phyloP scores from a whole-genome alignment of 495 filamentous ascomycete species.

The Oidiodendron maius region DNA sequence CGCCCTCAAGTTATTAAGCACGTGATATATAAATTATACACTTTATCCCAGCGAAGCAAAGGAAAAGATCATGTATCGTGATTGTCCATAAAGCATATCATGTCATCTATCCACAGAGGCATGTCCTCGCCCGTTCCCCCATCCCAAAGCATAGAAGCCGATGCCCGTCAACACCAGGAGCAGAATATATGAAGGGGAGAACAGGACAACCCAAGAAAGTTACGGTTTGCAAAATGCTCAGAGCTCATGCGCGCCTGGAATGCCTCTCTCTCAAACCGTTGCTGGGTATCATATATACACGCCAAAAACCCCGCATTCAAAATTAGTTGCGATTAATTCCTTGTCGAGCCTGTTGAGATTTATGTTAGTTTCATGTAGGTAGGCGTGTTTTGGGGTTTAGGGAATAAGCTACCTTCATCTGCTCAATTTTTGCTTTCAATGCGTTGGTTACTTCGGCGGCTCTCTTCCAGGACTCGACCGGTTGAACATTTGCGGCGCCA shows the following conservation, averaged over 20 bases:
- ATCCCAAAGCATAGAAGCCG: too few relatives aligned
- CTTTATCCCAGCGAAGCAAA: too few relatives aligned
- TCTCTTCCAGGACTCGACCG: conserved; percentile 90
- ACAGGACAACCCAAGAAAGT: not conserved
- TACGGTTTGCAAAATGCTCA: not conserved
- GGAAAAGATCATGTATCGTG: too few relatives aligned
- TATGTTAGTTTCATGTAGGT: too few relatives aligned
- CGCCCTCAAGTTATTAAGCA: too few relatives aligned
- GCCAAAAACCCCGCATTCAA: not conserved
- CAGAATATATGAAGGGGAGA: not conserved
- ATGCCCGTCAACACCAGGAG: too few relatives aligned
- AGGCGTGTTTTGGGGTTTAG: too few relatives aligned
- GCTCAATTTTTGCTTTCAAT: conserved; percentile 92
- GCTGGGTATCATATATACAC: not conserved
- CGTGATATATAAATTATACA: too few relatives aligned
- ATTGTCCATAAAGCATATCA: too few relatives aligned
- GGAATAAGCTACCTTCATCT: conserved; percentile 46
- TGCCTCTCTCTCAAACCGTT: not conserved
- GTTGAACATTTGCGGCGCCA: conserved; percentile 30
- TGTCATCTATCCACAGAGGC: too few relatives aligned
- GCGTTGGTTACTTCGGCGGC: conserved; percentile 98
- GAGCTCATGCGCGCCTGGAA: conserved; percentile 1
- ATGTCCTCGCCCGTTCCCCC: too few relatives aligned
- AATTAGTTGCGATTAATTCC: conserved; percentile 19
- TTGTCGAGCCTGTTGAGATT: conserved; percentile 20